Conservation (phyloP, 225 moss, liverwort and hornwort species). For the Neckera pumila region DNA sequence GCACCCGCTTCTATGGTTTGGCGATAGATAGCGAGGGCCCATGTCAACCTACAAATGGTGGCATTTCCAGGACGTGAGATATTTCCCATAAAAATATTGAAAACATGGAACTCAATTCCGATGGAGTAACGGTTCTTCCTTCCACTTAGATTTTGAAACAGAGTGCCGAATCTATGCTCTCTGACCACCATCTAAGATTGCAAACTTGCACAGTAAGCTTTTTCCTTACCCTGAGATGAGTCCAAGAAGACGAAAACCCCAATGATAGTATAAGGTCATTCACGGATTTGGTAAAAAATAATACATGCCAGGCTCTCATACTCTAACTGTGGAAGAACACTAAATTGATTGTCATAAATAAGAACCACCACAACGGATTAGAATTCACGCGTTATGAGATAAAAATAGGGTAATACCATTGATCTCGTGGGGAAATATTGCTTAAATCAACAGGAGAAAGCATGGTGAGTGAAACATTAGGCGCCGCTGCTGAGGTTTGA, state of each 20-base stretch:
- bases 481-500: conserved; percentile 22
- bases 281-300: background rate
- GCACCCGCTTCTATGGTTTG: conserved; percentile 70
- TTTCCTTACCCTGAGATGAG: background rate
- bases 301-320: background rate
- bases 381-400: background rate
- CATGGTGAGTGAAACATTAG: conserved; percentile 41
- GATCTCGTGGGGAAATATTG: conserved; percentile 51
- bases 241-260: background rate
- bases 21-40: conserved; percentile 88
- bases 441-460: conserved; percentile 46
- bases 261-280: background rate
- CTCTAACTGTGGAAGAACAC: background rate
- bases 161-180: background rate
- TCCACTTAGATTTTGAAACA: background rate
- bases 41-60: conserved; percentile 52
- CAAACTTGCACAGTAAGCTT: background rate
- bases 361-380: background rate
- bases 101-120: background rate
- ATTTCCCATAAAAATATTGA: background rate
- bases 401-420: conserved; percentile 47
- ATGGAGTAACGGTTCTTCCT: background rate
- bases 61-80: background rate
- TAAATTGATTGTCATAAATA: background rate
- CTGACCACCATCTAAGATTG: background rate